phyloP scores from a whole-genome alignment of 2,329 filamentous ascomycete species.

The Cercospora sp. region DNA sequence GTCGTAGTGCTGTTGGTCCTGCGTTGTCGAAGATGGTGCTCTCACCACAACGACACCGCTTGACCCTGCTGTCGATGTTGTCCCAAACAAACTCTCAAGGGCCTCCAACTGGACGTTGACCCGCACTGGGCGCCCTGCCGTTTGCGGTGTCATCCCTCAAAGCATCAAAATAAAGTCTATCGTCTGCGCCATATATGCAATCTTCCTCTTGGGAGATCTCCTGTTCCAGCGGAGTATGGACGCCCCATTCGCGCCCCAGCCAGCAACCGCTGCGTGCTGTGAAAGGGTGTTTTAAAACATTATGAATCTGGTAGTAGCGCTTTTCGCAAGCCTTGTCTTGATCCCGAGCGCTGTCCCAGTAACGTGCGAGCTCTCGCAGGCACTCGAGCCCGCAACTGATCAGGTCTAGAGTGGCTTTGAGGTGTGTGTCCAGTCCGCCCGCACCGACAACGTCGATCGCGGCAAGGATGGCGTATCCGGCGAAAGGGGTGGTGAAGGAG shows the following conservation, averaged over 20 bases:
- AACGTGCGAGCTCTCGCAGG: conserved; percentile 56
- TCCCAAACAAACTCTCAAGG: conserved; percentile 2
- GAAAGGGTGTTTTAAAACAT: conserved; percentile 40
- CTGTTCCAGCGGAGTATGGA: conserved; percentile 36
- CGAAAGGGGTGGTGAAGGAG: conserved; percentile 51
- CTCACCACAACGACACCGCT: background rate
- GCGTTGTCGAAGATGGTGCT: background rate
- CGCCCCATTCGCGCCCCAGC: conserved; percentile 38
- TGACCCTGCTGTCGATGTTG: conserved; percentile 27
- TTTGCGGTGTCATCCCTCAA: conserved; percentile 24
- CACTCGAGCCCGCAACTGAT: conserved; percentile 56
- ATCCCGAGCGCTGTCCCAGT: conserved; percentile 60
- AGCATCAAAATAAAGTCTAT: conserved; percentile 32
- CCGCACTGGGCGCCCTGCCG: conserved; percentile 12
- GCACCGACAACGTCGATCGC: conserved; percentile 68
- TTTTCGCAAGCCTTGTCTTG: conserved; percentile 53
- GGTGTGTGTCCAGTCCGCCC: conserved; percentile 54
- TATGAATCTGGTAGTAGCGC: conserved; percentile 49
- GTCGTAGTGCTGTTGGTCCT: conserved; percentile 25
- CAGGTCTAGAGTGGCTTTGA: conserved; percentile 56
- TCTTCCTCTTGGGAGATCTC: conserved; percentile 35
- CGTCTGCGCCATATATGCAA: conserved; percentile 38
- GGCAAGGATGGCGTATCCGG: conserved; percentile 62
- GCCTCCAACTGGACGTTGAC: conserved; percentile 12
- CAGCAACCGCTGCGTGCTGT: conserved; percentile 41